Evolutionary conservation across 768 basidiomycete species (phyloP), one percentile per base, ranked within the genome.

Genomic region (Calvatia gigantea): DNA sequence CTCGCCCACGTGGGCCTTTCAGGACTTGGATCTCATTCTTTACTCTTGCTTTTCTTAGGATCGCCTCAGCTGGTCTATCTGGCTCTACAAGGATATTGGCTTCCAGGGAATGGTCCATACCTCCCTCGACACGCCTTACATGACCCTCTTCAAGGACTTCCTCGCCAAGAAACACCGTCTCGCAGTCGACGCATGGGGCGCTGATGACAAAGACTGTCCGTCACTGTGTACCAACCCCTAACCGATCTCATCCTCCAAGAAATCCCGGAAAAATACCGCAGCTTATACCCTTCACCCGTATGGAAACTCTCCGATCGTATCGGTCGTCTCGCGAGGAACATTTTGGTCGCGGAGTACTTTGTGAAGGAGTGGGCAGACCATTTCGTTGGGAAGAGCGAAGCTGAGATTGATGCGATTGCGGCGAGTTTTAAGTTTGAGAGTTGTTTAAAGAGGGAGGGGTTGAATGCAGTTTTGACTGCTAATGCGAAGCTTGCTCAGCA

Each of bases 71-170:
- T 91, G 89, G 89, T 85, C 86, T 0, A 93, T 92, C 73, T 93
- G 91, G 91, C 71, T 91, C 17, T 93, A 89, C 80, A 93, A 88
- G 62, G 87, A 89, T 62, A 87, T 89, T 61, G 88, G 88, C n/a
- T 87, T 86, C 77, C 87, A 90, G 70, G 90, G 90, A 33, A 90
- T 92, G 89, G 85, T 88, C 27, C 81, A 88, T 68, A 75, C 85
- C 62, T 78, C 80, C n/a, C 76, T 73, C 11, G 80, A 84, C 12
- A 84, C 89, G 3, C 77, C 86, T 2, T 93, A 90, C 72, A 85
- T 86, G 76, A 80, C 72, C 47, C 80, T 86, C 47, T 79, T 93
- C 72, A 70, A 73, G 44, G 73, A 80, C 29, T 90, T 90, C 74
- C 77, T 91, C 49, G 80, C 77, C 50, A 90, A 86, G 74, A 92